Percentiles rank a stretch among this genome's conserved stretches.
These are phyloP conservation scores for Pythium biforme DNA, from an alignment of 352 stramenopile genomes.

Conservation along the genomic window DNA sequence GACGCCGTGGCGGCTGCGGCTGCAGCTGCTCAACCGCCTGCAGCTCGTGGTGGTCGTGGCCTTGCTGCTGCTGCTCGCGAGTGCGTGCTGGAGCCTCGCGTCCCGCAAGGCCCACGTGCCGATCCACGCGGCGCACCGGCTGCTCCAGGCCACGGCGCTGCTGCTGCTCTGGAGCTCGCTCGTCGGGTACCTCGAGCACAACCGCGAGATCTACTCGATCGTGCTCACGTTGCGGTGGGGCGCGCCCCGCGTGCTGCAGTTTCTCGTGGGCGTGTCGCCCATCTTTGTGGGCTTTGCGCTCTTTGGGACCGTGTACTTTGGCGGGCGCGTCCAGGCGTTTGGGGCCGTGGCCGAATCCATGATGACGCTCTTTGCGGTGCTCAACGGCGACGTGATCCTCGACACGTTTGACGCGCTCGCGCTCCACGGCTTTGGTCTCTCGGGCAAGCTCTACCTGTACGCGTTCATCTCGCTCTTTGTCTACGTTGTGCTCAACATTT, in stretches of 20 bases:
- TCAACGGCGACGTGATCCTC: constrained; percentile 91
- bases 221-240: constrained; percentile 87
- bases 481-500: constrained; percentile 92
- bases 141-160: constrained; percentile 66
- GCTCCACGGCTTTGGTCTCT: constrained; percentile 55
- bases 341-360: constrained; percentile 62
- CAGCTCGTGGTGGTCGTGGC: constrained; percentile 58
- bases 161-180: constrained; percentile 81
- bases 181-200: constrained; percentile 88
- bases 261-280: constrained; percentile 85
- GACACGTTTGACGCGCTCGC: constrained; percentile 89
- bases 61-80: constrained; percentile 52
- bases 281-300: constrained; percentile 88
- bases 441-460: constrained; percentile 84
- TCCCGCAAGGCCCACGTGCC: constrained; percentile 72
- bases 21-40: constrained; percentile 72
- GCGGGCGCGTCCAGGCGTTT: constrained; percentile 75
- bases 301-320: constrained; percentile 90
- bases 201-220: constrained; percentile 85
- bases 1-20: constrained; percentile 49
- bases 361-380: constrained; percentile 85
- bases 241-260: constrained; percentile 80
- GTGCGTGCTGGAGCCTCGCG: constrained; percentile 71
- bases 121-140: constrained; percentile 69
- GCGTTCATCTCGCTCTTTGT: constrained; percentile 92